Evolutionary conservation across 1,139 yeast species (phyloP), one percentile per base, ranked within the genome.

Genomic region (Meyerozyma sp.): DNA sequence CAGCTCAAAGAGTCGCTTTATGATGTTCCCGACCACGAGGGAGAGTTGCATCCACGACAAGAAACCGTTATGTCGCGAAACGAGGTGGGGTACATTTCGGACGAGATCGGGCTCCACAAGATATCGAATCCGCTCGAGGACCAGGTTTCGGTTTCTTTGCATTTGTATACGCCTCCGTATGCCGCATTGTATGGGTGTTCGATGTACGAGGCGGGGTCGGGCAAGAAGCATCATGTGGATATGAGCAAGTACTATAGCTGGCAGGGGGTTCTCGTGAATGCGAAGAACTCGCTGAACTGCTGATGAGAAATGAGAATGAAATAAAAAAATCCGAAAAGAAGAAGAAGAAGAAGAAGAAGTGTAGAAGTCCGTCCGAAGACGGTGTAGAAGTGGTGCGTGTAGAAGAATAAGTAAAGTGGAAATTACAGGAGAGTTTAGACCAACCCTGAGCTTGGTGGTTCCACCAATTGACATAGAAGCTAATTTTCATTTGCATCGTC

Each of bases 111-210:
- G 0, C 67, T 82, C 46, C 93, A 84, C 62, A 71, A 77, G 52
- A 82, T 84, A 58, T 65, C 71, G 42, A 84, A 85, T 56, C 77
- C 78, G 6, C 59, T 64, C 32, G 50, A 63, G 0, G 57, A 63
- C 35, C 73, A 72, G 32, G 61, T 68, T n/a, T 81, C 88, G n/a
- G 79, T 84, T 8, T 77, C 86, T 32, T 69, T 84, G 56, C 93
- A 84, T 61, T 70, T 84, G 45, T 85, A 84, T 63, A 84, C 91
- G 11, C 90, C 93, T 8, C 91, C 93, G 8, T 82, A 83, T 60
- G 91, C 91, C 5, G 69, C 83, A 43, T 68, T 78, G 61, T 79
- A 74, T 55, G 90, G 90, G 8, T 83, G 89, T 57, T 68, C 77
- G 47, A 74, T 77, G 60, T 84, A 78, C 54, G 84, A 81, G 50